phyloP scores from a whole-genome alignment of 2,329 filamentous ascomycete genomes.

The Akanthomyces lecanii region DNA sequence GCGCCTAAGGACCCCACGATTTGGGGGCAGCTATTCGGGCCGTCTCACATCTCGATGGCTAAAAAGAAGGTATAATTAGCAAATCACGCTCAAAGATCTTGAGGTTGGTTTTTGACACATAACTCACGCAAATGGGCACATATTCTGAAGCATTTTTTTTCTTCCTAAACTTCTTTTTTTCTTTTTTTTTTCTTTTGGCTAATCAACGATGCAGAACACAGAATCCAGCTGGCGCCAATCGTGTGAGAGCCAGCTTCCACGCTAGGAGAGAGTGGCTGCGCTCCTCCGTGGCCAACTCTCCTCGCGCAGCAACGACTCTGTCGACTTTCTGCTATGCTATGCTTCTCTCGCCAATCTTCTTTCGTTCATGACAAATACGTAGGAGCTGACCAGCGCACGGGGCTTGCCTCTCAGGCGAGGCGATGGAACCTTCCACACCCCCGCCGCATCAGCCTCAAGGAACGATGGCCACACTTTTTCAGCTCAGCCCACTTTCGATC shows the following conservation, averaged over 20 bases:
- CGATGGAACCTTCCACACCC: neutral
- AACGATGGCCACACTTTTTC: neutral
- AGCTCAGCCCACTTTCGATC: constrained; percentile 5
- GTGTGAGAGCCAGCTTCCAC: no score
- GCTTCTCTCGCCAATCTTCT: neutral
- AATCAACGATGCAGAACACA: neutral
- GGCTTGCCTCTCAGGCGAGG: neutral
- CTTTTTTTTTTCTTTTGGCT: neutral
- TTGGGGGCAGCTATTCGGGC: neutral
- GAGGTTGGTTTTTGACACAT: neutral
- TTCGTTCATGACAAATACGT: neutral
- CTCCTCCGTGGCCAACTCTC: no score
- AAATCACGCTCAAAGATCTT: neutral
- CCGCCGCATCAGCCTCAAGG: neutral
- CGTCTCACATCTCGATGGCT: neutral
- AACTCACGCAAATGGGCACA: neutral
- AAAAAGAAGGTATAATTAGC: neutral
- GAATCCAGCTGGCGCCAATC: no score
- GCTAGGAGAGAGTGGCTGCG: neutral
- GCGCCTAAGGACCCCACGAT: neutral
- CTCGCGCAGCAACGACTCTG: neutral
- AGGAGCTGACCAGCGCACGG: neutral
- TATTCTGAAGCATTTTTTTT: neutral
- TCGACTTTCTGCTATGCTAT: neutral
- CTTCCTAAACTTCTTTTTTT: neutral